phyloP scores from a whole-genome alignment of 75 land plant species.

The Pinus tabuliformis region DNA sequence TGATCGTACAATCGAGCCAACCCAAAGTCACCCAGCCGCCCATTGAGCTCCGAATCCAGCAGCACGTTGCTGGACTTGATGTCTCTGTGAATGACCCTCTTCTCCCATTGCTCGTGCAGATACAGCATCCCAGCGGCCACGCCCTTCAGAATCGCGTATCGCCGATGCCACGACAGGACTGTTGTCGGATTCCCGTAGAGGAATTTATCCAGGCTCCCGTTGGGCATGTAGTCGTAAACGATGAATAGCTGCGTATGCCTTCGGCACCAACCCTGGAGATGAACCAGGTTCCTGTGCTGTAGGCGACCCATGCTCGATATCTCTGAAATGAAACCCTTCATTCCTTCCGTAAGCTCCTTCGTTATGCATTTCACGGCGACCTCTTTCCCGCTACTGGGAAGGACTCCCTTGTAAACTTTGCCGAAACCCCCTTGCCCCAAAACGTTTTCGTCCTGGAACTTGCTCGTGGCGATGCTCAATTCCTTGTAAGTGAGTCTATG shows the following conservation, averaged over 20 bases:
- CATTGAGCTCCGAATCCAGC: constrained; percentile 9
- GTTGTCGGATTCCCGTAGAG: background rate
- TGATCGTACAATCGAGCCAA: constrained; percentile 30
- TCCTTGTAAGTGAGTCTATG: constrained; percentile 22
- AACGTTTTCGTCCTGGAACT: constrained; percentile 7
- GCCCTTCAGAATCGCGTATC: constrained; percentile 6
- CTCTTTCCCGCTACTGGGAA: background rate
- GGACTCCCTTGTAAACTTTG: constrained; percentile 19
- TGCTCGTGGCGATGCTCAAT: constrained; percentile 8
- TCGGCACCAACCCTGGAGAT: constrained; percentile 33
- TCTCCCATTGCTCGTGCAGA: constrained; percentile 12
- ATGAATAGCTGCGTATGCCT: constrained; percentile 16
- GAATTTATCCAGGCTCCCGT: constrained; percentile 24
- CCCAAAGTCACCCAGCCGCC: constrained; percentile 15
- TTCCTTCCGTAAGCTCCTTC: constrained; percentile 14
- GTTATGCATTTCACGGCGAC: constrained; percentile 25
- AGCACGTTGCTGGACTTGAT: constrained; percentile 11
- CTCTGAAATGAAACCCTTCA: constrained; percentile 22
- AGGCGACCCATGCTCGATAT: constrained; percentile 24
- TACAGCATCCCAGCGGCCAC: constrained; percentile 9
- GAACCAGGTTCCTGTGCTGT: constrained; percentile 26
- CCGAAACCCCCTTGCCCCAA: constrained; percentile 23
- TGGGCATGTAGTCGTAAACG: constrained; percentile 27
- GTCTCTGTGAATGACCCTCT: constrained; percentile 11
- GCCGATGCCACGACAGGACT: background rate